These are phyloP conservation scores for Spatholobus suberectus DNA, from an alignment of 306 rosid species.

Conservation along the genomic window DNA sequence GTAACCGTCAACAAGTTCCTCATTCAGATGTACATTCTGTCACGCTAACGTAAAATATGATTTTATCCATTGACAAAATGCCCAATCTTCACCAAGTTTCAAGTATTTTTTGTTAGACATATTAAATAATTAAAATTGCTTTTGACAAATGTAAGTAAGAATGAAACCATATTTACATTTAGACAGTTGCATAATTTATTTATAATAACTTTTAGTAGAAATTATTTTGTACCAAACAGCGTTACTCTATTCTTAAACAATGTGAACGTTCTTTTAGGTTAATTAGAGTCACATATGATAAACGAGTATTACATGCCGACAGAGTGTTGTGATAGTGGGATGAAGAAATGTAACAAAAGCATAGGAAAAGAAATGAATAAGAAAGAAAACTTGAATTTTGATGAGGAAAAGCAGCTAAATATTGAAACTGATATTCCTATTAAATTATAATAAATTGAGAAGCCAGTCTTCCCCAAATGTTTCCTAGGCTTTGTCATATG, in stretches of 20 bases:
- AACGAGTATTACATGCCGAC: conserved; percentile 4
- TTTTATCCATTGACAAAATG: conserved; percentile 29
- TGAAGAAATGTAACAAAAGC: conserved; percentile 5
- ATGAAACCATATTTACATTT: neutral
- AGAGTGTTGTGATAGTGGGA: neutral
- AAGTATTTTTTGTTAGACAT: neutral
- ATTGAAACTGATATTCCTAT: neutral
- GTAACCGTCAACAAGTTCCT: neutral
- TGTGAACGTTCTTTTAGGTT: conserved; percentile 20
- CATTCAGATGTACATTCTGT: neutral
- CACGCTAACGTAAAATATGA: conserved; percentile 37
- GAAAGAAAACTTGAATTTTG: neutral
- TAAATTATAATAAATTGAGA: conserved; percentile 10
- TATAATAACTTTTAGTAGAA: too few relatives aligned
- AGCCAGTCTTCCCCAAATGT: neutral
- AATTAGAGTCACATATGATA: neutral
- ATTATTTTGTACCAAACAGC: neutral
- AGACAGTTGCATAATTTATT: neutral
- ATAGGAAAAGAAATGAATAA: neutral
- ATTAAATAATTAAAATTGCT: neutral
- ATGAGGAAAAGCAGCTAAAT: neutral
- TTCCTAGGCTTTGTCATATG: neutral
- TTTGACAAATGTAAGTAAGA: neutral
- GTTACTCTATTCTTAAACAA: neutral
- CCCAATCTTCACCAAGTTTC: neutral